Evolutionary conservation across 2,329 filamentous ascomycete species (phyloP), one percentile per base, ranked within the genome.

Genomic region (Aspergillus tamarii): DNA sequence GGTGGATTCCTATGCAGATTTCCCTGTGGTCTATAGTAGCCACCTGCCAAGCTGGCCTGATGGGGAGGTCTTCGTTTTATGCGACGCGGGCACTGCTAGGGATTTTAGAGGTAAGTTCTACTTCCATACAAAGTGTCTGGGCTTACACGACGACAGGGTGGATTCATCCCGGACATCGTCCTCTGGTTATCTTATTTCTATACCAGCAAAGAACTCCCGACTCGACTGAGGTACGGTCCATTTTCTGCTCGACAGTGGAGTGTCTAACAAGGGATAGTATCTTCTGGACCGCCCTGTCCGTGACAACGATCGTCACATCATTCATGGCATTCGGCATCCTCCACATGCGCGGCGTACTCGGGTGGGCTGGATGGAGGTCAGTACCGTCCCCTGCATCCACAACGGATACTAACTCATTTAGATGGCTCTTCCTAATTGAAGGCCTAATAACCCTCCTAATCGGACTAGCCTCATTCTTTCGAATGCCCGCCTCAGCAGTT

Each of bases 141-240:
- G 14, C 26, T 32, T 4, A 58, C 43, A 56, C 11, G 30, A 48
- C 16, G 1, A 66, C 52, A 84, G 74, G 84, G 84, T 7, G 84
- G 84, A 0, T 89, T 89, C 66, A 89, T 89, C 57, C 86, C 87
- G 0, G 87, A 88, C 64, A 86, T 87, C 11, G 64, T 80, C 7
- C 68, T 80, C 0, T 92, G 88, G 75, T 80, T 92, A 5, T 88
- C 85, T 2, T 92, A 92, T 73, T 93, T 89, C 72, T 93, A 92
- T 76, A 92, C 85, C 45, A 84, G 84, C 1, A 82, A 82, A 55
- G 59, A 61, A 23, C 59, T 60, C 12, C 58, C 58, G 3, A 69
- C 67, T 14, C 84, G 90, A 1, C 76, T 92, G 14, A 85, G 67
- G 67, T 73, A 66, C 26, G 54, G 5, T 4, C 39, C 41, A 11